Conservation (phyloP, 2,329 filamentous ascomycete species). For the Colletotrichum theobromicola region DNA sequence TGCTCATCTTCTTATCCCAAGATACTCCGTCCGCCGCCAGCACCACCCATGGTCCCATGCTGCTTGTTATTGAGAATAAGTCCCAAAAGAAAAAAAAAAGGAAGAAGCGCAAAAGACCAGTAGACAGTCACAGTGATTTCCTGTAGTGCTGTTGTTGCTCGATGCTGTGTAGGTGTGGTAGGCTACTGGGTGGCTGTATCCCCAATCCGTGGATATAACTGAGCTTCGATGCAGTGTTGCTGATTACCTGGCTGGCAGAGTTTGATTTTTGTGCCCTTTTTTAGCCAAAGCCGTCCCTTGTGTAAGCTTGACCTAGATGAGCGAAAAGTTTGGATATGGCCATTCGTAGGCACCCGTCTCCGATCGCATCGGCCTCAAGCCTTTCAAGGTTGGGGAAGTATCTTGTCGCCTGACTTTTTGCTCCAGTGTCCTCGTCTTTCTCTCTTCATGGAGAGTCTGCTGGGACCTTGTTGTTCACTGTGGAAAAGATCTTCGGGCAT, state of each 20-base stretch:
- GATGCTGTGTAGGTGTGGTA: background rate
- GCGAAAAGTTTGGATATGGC: background rate
- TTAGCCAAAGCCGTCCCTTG: background rate
- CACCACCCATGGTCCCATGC: too few relatives aligned
- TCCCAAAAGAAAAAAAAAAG: too few relatives aligned
- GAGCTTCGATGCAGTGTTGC: background rate
- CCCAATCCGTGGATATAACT: background rate
- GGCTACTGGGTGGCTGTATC: background rate
- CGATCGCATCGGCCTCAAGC: background rate
- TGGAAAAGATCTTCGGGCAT: too few relatives aligned
- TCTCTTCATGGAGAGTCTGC: background rate
- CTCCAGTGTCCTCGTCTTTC: background rate
- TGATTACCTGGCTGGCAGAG: background rate
- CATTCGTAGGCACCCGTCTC: background rate
- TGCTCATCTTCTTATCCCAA: too few relatives aligned
- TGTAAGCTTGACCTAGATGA: background rate
- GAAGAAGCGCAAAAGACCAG: too few relatives aligned
- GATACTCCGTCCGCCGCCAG: too few relatives aligned
- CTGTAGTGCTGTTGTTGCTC: background rate
- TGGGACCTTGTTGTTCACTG: background rate
- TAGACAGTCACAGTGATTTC: too few relatives aligned
- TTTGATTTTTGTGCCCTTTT: background rate
- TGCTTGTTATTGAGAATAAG: too few relatives aligned
- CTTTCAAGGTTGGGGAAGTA: background rate
- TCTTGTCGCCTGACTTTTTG: background rate